Base-by-base conservation (phyloP, 208 protist genomes). In the Tetramitus jugosus region DNA sequence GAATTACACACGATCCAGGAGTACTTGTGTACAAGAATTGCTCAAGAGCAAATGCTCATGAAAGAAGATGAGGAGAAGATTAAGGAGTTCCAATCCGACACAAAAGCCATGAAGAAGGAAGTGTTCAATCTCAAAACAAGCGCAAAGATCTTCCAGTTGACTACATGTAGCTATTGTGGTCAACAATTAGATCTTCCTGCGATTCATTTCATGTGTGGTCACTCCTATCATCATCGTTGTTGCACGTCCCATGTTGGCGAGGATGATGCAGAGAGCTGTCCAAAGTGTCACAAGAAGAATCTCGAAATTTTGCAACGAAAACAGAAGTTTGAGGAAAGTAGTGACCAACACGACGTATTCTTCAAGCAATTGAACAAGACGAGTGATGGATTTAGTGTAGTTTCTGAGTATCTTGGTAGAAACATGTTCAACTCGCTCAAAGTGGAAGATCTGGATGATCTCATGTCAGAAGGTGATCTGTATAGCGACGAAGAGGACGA, bases 171-270 rank as follows among this genome's bases (percentile, higher is more conserved):
- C 10, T 84, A 82, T 37, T 98, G 94, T 85, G 75, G 82, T 20
- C 61, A 76, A 60, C 74, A 85, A 6, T 87, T 98, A 20, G 94
- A 97, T 53, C 82, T 96, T n/a, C 95, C 94, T 26, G 82, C 88
- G 0, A 86, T 98, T 61, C 93, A 97, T 80, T 97, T 97, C 77
- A 75, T 96, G 53, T 98, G 94, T 84, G 78, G 81, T 77, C 92
- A 97, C 84, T 92, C 89, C 35, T 96, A 95, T 81, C 94, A 97
- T 79, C 86, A 91, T 67, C 83, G 88, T 75, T 97, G 94, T 82
- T 85, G 17, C 17, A 23, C 17, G 13, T 23, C 17, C 17, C 17
- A 53, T 23, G 7, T 52, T 91, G 2, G n/a, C n/a, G 53, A 65
- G 14, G 79, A 78, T 77, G 80, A 84, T 60, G 80, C 84, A 2